phyloP scores from a whole-genome alignment of 2,329 filamentous ascomycete genomes.

The Monilinia laxa region DNA sequence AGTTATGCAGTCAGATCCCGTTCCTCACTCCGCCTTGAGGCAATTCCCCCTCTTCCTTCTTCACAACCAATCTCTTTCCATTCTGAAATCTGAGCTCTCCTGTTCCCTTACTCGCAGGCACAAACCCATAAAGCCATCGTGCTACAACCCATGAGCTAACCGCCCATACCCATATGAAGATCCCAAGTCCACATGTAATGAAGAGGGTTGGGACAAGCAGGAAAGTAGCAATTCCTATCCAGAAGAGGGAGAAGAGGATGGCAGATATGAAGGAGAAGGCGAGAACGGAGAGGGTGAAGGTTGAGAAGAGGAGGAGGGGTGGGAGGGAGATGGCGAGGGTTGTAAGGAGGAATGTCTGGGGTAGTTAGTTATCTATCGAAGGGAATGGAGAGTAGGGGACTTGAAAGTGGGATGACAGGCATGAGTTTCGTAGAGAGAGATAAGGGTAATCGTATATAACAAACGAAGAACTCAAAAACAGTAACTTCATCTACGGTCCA shows the following conservation, averaged over 20 bases:
- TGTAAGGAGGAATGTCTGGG: slow-evolving; percentile 64
- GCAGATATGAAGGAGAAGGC: slow-evolving; percentile 62
- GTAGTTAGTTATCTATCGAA: slow-evolving; percentile 14
- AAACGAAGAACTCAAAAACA: not conserved
- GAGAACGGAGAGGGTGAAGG: slow-evolving; percentile 63
- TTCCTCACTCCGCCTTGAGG: slow-evolving; percentile 25
- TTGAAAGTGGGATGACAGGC: slow-evolving; percentile 6
- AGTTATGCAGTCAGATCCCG: not conserved
- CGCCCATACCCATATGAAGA: slow-evolving; percentile 67
- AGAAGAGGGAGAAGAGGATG: slow-evolving; percentile 65
- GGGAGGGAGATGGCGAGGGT: slow-evolving; percentile 65
- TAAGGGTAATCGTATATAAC: not conserved
- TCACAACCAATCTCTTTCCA: slow-evolving; percentile 31
- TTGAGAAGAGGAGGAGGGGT: slow-evolving; percentile 66
- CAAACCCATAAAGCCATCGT: slow-evolving; percentile 47
- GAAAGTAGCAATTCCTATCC: slow-evolving; percentile 63
- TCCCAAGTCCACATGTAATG: slow-evolving; percentile 60
- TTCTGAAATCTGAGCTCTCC: slow-evolving; percentile 30
- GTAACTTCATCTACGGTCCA: not conserved
- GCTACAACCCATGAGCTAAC: slow-evolving; percentile 56
- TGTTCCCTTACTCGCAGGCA: slow-evolving; percentile 31
- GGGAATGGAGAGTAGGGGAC: not conserved
- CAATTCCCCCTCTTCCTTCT: slow-evolving; percentile 32
- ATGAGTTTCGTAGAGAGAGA: not conserved
- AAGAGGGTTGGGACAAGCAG: slow-evolving; percentile 68